Conservation (phyloP, 2,329 filamentous ascomycete genomes). For the Trichocomaceae sp. region DNA sequence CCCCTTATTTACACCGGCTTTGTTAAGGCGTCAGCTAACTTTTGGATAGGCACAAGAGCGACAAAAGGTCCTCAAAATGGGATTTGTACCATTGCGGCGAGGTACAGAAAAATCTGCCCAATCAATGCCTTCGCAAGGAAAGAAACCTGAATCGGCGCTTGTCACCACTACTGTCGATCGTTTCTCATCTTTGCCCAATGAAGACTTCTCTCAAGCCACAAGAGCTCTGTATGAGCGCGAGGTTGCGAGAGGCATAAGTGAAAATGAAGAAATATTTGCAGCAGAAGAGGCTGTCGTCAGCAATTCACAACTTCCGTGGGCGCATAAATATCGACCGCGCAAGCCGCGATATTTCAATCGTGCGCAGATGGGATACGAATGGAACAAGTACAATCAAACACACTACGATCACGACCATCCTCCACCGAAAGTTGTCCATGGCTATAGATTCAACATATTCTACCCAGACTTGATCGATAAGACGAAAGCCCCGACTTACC, state of each 20-base stretch:
- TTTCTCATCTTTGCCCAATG: conserved; percentile 62
- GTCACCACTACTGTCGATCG: conserved; percentile 54
- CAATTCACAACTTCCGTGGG: conserved; percentile 65
- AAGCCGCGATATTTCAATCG: conserved; percentile 97
- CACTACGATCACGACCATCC: conserved; percentile 99
- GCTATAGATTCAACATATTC: conserved; percentile 99
- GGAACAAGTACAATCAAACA: conserved; percentile 99
- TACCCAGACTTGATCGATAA: conserved; percentile 97
- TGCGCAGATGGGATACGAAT: conserved; percentile 98
- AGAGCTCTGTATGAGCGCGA: conserved; percentile 88
- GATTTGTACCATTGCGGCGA: conserved; percentile 57
- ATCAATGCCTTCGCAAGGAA: conserved; percentile 28
- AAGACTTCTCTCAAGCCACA: conserved; percentile 80
- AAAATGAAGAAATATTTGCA: conserved; percentile 93
- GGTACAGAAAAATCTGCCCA: conserved; percentile 28
- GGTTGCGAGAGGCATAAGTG: conserved; percentile 79
- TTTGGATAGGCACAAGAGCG: conserved; percentile 46
- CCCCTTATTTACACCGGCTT: background rate
- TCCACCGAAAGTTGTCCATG: conserved; percentile 94
- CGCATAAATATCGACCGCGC: conserved; percentile 74
- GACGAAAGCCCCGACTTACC: conserved; percentile 87
- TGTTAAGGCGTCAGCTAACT: conserved; percentile 13
- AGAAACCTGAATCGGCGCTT: conserved; percentile 40
- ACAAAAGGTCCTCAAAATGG: conserved; percentile 56
- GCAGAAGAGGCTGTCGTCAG: conserved; percentile 74